Evolutionary conservation across 352 stramenopile species (phyloP), one percentile per base, ranked within the genome.

Genomic region (Pythium pyrilobum): DNA sequence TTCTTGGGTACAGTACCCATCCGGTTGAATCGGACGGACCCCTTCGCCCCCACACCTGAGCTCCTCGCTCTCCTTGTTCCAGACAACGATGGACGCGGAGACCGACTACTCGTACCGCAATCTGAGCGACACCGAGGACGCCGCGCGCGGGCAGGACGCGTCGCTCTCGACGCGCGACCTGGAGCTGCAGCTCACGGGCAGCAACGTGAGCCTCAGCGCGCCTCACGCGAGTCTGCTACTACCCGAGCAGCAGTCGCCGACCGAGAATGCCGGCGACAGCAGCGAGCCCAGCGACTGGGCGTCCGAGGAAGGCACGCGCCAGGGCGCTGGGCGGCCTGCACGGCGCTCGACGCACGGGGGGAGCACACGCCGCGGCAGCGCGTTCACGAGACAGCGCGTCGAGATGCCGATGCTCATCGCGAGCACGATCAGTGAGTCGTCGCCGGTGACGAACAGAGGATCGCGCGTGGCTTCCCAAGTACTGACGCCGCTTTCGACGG

Each of bases 91-190:
- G n/a, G 50, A 57, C 29, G 29, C 50, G 20, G 52, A 66, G 27
- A 33, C 25, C 13, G 59, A 67, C 27, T 62, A 62, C 31, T 57
- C 59, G 12, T 68, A 68, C 25, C 60, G 60, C 42, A 43, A 68
- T 34, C 38, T 68, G 9, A 68, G 40, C 42, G 60, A 68, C 36
- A 7, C 24, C 11, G 60, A 63, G 24, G 59, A 67, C 2, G 15
- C 31, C 4, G 28, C 36, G n/a, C 52, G 45, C 5, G 18, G 40
- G 31, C 58, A 66, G 21, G 51, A 57, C n/a, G 28, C 44, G 23
- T 18, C 21, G 5, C 27, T 59, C 36, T 32, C 54, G 20, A 53
- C 46, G 32, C 59, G 58, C 36, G 48, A 55, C 42, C 15, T 55
- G 16, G 45, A 51, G 7, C 25, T 48, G 23, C 58, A 42, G 15